Conservation (phyloP, 2,329 filamentous ascomycete species). For the Bipolaris oryzae region DNA sequence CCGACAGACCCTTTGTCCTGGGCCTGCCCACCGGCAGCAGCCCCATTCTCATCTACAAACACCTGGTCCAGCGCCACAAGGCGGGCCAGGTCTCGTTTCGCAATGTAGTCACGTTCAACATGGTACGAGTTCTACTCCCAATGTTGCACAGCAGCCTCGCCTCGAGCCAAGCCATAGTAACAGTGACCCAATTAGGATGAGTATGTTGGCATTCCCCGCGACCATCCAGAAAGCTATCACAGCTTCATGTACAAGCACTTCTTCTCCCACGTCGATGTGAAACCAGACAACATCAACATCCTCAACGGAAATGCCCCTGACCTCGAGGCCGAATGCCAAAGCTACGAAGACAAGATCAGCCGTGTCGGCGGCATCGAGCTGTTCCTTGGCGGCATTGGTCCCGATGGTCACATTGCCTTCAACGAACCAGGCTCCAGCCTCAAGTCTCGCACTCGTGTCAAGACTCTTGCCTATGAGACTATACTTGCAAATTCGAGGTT, state of each 20-base stretch:
- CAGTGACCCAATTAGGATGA: slow-evolving; percentile 66
- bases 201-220: slow-evolving; percentile 81
- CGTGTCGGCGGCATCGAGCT: slow-evolving; percentile 79
- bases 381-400: slow-evolving; percentile 83
- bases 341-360: slow-evolving; percentile 80
- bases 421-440: slow-evolving; percentile 86
- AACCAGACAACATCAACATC: slow-evolving; percentile 82
- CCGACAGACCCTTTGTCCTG: slow-evolving; percentile 77
- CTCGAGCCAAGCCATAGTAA: slow-evolving; percentile 7
- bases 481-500: slow-evolving; percentile 85
- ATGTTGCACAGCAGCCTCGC: slow-evolving; percentile 26
- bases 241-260: slow-evolving; percentile 94
- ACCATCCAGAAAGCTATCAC: slow-evolving; percentile 86
- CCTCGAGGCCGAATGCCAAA: slow-evolving; percentile 75
- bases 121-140: slow-evolving; percentile 60
- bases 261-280: slow-evolving; percentile 83
- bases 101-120: slow-evolving; percentile 91
- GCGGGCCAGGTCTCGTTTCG: slow-evolving; percentile 79
- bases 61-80: slow-evolving; percentile 74
- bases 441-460: slow-evolving; percentile 78
- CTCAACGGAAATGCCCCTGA: slow-evolving; percentile 80
- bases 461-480: slow-evolving; percentile 86
- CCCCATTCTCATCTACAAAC: slow-evolving; percentile 77
- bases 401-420: slow-evolving; percentile 88
- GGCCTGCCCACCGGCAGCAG: slow-evolving; percentile 84